Percentiles rank a stretch among this genome's conserved stretches.
These are phyloP conservation scores for Daldinia sp. DNA, from an alignment of 2,329 filamentous ascomycete genomes.

Conservation along the genomic window DNA sequence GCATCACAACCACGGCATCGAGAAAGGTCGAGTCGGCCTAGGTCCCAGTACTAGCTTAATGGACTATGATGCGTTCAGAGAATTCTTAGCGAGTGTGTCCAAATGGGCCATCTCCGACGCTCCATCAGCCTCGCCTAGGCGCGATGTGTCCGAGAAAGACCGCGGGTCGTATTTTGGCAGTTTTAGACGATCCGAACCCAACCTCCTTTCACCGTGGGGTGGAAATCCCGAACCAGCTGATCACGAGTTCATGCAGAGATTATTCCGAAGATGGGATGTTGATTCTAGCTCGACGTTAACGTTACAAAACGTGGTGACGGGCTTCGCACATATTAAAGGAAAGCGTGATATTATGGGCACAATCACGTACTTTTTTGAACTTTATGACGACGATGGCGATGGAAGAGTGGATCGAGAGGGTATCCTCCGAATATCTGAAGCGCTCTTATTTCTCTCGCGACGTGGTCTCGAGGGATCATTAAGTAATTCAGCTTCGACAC, in stretches of 20 bases:
- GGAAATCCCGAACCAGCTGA: slow-evolving; percentile 78
- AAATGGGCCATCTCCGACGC: slow-evolving; percentile 95
- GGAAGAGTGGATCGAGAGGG: slow-evolving; percentile 95
- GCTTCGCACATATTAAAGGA: slow-evolving; percentile 90
- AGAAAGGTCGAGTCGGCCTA: slow-evolving; percentile 87
- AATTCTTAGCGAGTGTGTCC: slow-evolving; percentile 89
- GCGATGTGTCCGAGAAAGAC: slow-evolving; percentile 62
- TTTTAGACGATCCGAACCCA: slow-evolving; percentile 60
- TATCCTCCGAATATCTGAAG: slow-evolving; percentile 93
- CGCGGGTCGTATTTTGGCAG: slow-evolving; percentile 71
- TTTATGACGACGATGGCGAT: slow-evolving; percentile 93
- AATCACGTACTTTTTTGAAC: slow-evolving; percentile 97
- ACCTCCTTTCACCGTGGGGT: slow-evolving; percentile 65
- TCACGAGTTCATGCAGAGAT: slow-evolving; percentile 90
- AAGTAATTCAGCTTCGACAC: slow-evolving; percentile 71
- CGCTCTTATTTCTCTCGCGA: slow-evolving; percentile 89
- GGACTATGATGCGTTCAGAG: slow-evolving; percentile 96
- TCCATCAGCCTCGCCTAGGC: slow-evolving; percentile 71
- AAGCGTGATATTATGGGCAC: slow-evolving; percentile 97
- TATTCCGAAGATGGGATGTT: slow-evolving; percentile 90
- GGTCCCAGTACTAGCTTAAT: slow-evolving; percentile 92
- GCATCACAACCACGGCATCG: slow-evolving; percentile 67
- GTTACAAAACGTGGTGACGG: slow-evolving; percentile 91
- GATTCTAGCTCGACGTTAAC: slow-evolving; percentile 82
- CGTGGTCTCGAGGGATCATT: slow-evolving; percentile 83